Conservation (phyloP, 257 asterid genomes). For the Solanum pinnatisectum region DNA sequence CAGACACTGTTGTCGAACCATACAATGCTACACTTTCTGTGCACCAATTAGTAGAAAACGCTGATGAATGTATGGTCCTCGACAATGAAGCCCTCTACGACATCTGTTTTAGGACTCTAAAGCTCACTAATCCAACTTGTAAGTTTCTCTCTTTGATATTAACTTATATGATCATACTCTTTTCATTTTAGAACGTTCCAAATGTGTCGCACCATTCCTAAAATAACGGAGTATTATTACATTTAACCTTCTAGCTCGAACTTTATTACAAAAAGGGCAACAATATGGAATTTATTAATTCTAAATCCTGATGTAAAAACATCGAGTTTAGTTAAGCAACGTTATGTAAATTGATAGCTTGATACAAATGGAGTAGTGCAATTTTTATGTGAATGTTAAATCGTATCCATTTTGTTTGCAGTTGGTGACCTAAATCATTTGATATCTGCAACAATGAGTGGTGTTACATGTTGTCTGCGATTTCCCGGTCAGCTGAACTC, state of each 20-base stretch:
- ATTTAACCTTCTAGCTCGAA: neutral
- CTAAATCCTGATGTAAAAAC: neutral
- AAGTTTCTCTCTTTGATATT: neutral
- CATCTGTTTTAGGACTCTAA: constrained; percentile 2
- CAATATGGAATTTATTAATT: neutral
- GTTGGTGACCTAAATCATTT: constrained; percentile 7
- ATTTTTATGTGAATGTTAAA: neutral
- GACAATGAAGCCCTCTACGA: constrained; percentile 5
- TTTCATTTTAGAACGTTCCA: neutral
- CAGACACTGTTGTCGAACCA: constrained; percentile 6
- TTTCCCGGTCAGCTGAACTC: constrained; percentile 4
- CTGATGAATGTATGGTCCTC: constrained; percentile 7
- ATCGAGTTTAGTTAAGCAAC: neutral
- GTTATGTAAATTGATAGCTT: neutral
- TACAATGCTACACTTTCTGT: constrained; percentile 7
- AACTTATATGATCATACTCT: neutral
- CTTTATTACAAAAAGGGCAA: neutral
- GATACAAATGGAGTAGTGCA: neutral
- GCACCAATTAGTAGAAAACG: constrained; percentile 1
- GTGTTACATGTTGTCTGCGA: constrained; percentile 1
- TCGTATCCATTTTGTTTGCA: neutral
- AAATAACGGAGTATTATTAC: neutral
- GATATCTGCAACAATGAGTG: constrained; percentile 9
- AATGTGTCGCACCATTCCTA: neutral
- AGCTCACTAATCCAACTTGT: constrained; percentile 2